Base-by-base conservation (phyloP, 495 filamentous ascomycete species). In the Lasiosphaeriaceae sp. region DNA sequence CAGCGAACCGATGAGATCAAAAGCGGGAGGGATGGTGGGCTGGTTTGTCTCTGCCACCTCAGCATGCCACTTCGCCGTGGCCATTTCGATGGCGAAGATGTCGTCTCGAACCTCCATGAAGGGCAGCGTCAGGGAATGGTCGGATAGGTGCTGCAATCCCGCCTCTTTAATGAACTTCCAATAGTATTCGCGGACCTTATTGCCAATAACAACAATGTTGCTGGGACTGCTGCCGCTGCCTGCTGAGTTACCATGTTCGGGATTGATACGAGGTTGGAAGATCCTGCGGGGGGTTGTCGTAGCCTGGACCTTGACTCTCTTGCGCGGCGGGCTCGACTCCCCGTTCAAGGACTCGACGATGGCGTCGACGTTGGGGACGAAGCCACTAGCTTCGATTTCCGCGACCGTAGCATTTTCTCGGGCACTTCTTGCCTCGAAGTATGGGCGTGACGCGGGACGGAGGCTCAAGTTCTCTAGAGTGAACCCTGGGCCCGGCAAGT, bases 1-100 rank as follows among this genome's bases (percentile, higher is more conserved):
- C 20, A 90, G 58, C 2, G 72, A 73, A 29, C 63, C 57, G 64
- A 86, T 74, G 49, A 88, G 64, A 59, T 81, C 77, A 65, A 82
- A 78, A 47, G 34, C 17, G 29, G 19, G 22, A 50, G 14, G 7
- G 45, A 19, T 23, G 2, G n/a, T 41, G 17, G 20, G 26, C 17
- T 45, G 29, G 8, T 41, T n/a, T n/a, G 39, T 17, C 19, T 19
- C 12, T 2, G 45, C 1, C 21, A 7, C 16, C 19, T 21, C 8
- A 17, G 45, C n/a, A 47, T 7, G 45, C 20, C 39, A 43, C 39
- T 43, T 43, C 39, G 0, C 39, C 16, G 6, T 17, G 6, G 45
- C 45, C 45, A 21, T 14, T 22, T 26, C 11, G 2, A 47, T 22
- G n/a, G 3, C 4, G n/a, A 6, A 22, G 45, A 47, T 4, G 0